Base-by-base conservation (phyloP, 441 rosid genomes). In the Arabidopsis lyrata region DNA sequence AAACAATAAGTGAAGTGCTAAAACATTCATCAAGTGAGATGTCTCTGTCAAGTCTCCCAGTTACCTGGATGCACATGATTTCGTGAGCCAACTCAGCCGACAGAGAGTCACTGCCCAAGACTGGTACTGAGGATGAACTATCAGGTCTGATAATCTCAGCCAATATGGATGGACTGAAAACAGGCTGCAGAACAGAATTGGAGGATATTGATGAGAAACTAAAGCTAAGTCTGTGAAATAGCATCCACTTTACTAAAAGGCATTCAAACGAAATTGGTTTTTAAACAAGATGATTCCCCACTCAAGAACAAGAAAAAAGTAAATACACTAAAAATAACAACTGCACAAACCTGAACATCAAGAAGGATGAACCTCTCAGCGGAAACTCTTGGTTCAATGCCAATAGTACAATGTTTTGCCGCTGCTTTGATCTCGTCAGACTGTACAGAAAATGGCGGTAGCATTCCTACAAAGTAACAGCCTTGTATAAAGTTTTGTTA, bases 21-120 rank as follows among this genome's bases (percentile, higher is more conserved):
- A 48, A 64, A 48, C 6, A 32, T 49, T 50, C 2, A 49, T 22
- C 59, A 66, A 35, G 14, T 50, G 10, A 48, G 4, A 44, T 66
- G 1, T 13, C 8, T 56, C 53, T 60, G 31, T 20, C 70, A 31
- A 12, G 9, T 65, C 70, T 20, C 34, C 24, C 36, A 66, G 72
- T 68, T 81, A 91, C 97, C 95, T 91, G 97, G 66, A 89, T 88
- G 48, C 81, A 78, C 93, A 86, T 86, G 55, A 91, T 76, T 72
- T 91, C 93, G 80, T 89, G 92, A 78, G 93, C 93, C 83, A 91
- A 83, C 78, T 91, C 97, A 36, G 92, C 88, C 38, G 92, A 86
- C 36, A 89, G 68, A 73, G 90, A 68, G 77, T 89, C 95, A 56
- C 85, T 86, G 67, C 86, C 82, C 77, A 89, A 82, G 72, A 89